phyloP scores from a whole-genome alignment of 2,329 filamentous ascomycete species.

The Tympanopsis confertula region DNA sequence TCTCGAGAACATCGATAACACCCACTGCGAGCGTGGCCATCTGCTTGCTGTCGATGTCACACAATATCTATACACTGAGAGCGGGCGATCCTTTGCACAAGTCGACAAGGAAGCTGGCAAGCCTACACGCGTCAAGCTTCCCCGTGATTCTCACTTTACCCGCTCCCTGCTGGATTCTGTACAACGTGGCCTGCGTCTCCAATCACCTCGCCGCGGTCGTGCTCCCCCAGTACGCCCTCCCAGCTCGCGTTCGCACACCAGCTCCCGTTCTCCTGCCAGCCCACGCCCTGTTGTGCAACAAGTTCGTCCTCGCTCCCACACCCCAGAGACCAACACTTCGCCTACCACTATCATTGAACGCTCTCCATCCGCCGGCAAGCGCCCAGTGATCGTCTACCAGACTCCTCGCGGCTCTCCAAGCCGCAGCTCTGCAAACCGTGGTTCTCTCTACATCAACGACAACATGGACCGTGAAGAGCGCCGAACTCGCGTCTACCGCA shows the following conservation, averaged over 20 bases:
- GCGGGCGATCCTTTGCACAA: slow-evolving; percentile 24
- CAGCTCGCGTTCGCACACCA: too few relatives aligned
- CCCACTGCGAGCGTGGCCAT: slow-evolving; percentile 19
- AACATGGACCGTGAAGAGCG: not conserved
- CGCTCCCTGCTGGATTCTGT: slow-evolving; percentile 25
- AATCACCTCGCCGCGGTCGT: not conserved
- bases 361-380: slow-evolving; percentile 11
- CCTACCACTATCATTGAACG: slow-evolving; percentile 9
- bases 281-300: slow-evolving; percentile 5
- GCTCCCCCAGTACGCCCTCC: too few relatives aligned
- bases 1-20: slow-evolving; percentile 10
- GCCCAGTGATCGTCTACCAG: slow-evolving; percentile 19
- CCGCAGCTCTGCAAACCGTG: slow-evolving; percentile 13
- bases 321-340: not conserved
- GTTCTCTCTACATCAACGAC: not conserved
- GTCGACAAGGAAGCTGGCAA: slow-evolving; percentile 24
- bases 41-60: slow-evolving; percentile 17
- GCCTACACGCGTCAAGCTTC: slow-evolving; percentile 25
- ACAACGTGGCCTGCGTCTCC: slow-evolving; percentile 20
- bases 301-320: slow-evolving; percentile 6
- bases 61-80: slow-evolving; percentile 19
- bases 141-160: slow-evolving; percentile 18
- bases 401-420: slow-evolving; percentile 11
- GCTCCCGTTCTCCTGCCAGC: slow-evolving; percentile 9
- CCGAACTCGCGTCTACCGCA: too few relatives aligned